Percentiles rank a stretch among this genome's conserved stretches.
Conservation (phyloP, 2,329 filamentous ascomycete genomes). For the Fusarium subglutinans region DNA sequence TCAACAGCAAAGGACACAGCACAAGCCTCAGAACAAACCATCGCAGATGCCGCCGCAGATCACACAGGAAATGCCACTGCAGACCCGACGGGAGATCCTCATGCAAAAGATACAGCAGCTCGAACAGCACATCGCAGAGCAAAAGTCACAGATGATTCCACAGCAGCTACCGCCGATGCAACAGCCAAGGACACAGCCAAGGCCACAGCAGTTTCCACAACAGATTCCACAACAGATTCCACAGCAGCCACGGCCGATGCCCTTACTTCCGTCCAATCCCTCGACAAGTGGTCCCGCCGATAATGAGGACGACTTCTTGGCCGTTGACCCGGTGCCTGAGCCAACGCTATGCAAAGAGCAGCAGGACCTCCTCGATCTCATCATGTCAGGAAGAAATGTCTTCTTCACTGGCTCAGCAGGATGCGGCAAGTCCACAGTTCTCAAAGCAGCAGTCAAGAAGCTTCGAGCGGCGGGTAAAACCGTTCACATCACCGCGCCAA, state of each 20-base stretch:
- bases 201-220: neutral
- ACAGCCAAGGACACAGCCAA: neutral
- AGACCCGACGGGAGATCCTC: neutral
- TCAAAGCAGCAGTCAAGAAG: slow-evolving; percentile 33
- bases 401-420: slow-evolving; percentile 74
- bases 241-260: neutral
- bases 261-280: neutral
- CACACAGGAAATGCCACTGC: neutral
- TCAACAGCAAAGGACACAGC: too few relatives aligned
- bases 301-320: neutral
- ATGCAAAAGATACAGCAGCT: too few relatives aligned
- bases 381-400: slow-evolving; percentile 62
- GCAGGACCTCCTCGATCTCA: slow-evolving; percentile 51
- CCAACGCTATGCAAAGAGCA: slow-evolving; percentile 36
- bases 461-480: slow-evolving; percentile 10
- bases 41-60: neutral
- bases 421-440: slow-evolving; percentile 43
- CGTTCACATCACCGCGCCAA: slow-evolving; percentile 67
- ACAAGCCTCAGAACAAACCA: too few relatives aligned
- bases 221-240: too few relatives aligned
- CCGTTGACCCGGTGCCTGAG: neutral
- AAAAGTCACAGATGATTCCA: too few relatives aligned
- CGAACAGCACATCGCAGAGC: too few relatives aligned
- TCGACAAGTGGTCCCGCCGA: neutral
- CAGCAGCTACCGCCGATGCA: neutral